Conservation (phyloP, 2,329 filamentous ascomycete genomes). For the Hypoxylon sp. region DNA sequence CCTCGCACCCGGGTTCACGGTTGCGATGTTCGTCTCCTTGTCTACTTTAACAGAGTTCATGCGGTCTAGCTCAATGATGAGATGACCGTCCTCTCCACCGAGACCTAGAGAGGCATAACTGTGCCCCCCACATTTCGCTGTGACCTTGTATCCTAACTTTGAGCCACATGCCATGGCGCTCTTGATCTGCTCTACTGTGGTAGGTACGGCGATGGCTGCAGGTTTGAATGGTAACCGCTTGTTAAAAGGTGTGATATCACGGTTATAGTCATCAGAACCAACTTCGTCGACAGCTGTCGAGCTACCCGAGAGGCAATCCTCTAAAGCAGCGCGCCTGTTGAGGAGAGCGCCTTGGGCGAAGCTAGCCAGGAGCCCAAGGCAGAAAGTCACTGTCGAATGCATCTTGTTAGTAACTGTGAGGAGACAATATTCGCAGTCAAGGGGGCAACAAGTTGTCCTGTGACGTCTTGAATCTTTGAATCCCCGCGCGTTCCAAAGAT, state of each 20-base stretch:
- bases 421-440: constrained; percentile 20
- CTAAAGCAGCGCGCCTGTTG: constrained; percentile 48
- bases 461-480: constrained; percentile 11
- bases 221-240: constrained; percentile 52
- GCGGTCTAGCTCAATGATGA: constrained; percentile 61
- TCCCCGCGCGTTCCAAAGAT: constrained; percentile 18
- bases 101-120: constrained; percentile 62
- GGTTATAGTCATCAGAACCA: constrained; percentile 50
- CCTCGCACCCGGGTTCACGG: constrained; percentile 59
- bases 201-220: constrained; percentile 58
- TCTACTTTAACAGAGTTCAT: constrained; percentile 59
- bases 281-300: constrained; percentile 45
- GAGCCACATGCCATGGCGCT: constrained; percentile 60
- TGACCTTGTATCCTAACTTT: constrained; percentile 58
- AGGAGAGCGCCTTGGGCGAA: constrained; percentile 44
- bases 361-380: constrained; percentile 46
- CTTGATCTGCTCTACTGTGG: constrained; percentile 58
- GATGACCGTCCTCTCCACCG: constrained; percentile 60
- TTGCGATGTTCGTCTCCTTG: constrained; percentile 55
- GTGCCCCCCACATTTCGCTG: constrained; percentile 63
- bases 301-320: constrained; percentile 48
- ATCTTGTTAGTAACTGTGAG: constrained; percentile 35
- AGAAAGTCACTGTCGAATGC: constrained; percentile 41
- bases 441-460: constrained; percentile 17
- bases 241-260: constrained; percentile 51